phyloP scores from a whole-genome alignment of 257 asterid species.

The Solanum arcanum region DNA sequence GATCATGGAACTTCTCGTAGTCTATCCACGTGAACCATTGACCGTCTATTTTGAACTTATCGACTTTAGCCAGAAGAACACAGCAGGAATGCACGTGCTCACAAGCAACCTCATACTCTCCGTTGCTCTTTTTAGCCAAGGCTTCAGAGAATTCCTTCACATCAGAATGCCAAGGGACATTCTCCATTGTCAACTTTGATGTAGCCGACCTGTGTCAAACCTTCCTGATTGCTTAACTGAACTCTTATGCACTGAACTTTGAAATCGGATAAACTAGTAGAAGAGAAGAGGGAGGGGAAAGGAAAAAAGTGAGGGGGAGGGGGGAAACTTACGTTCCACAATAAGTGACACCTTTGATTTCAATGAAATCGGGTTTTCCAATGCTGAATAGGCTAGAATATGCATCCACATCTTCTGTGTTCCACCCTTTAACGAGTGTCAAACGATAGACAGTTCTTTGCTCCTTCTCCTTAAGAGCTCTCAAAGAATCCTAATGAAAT shows the following conservation, averaged over 20 bases:
- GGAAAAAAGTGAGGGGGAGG: background rate
- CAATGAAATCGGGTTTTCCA: conserved; percentile 89
- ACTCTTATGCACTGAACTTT: background rate
- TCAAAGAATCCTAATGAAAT: conserved; percentile 67
- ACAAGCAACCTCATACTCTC: conserved; percentile 87
- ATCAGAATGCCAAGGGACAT: conserved; percentile 97
- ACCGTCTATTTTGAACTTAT: conserved; percentile 66
- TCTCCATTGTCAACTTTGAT: conserved; percentile 94
- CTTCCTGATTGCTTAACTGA: background rate
- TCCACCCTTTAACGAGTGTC: conserved; percentile 98
- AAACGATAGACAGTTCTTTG: conserved; percentile 94
- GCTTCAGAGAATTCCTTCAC: conserved; percentile 87
- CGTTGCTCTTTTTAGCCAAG: conserved; percentile 65
- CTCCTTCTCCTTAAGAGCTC: conserved; percentile 76
- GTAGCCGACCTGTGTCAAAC: conserved; percentile 67
- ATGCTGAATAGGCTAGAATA: conserved; percentile 60
- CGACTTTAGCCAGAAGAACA: conserved; percentile 85
- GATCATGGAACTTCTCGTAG: conserved; percentile 88
- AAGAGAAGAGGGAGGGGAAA: background rate
- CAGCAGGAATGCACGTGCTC: conserved; percentile 96
- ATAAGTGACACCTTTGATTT: conserved; percentile 96
- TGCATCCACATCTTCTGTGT: conserved; percentile 88
- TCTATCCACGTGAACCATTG: conserved; percentile 97
- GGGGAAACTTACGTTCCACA: conserved; percentile 83
- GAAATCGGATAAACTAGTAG: background rate